Base-by-base conservation (phyloP, 2,329 filamentous ascomycete species). In the Penicillium paneum region DNA sequence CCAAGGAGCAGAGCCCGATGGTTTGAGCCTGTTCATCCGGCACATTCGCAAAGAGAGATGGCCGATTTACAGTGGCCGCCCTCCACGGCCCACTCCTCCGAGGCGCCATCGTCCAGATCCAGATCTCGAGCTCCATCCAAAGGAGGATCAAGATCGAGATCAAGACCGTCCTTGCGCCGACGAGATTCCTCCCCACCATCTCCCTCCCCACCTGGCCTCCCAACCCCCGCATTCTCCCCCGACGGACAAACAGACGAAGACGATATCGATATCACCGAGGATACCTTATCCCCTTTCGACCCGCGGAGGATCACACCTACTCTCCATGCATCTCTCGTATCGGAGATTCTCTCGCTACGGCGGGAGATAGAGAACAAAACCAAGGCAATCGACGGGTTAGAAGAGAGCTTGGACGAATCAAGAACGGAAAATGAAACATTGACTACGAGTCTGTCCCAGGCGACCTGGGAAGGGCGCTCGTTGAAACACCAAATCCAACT, bases 301-400 rank as follows among this genome's bases (percentile, higher is more conserved):
- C 91, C 94, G 3, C 85, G 93, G 52, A 84, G 94, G 35, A 97
- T 99, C 68, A 99, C 94, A 0, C 94, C 94, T 1, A 97, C 92
- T 0, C 77, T 99, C 11, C 94, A 97, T 71, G 94, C 94, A 8
- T 97, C 90, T 46, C 78, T 99, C 7, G 93, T 99, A 0, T 93
- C 93, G 0, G 94, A 99, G 72, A 99, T 99, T 59, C 78, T 99
- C 36, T 85, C 86, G 2, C 76, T 99, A 46, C 85, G 92, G 21
- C 83, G 94, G 54, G 94, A 99, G 61, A 84, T 97, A 58, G 94
- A 99, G 68, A 90, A 89, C 39, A 97, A 96, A 74, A 83, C 87
- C 41, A 90, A 85, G 64, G 82, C 91, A 49, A 96, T 99, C 51
- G 92, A 97, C 69, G 85, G 83, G 49, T 79, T 99, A 15, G 94